Evolutionary conservation across 208 protist genomes (phyloP), one percentile per base, ranked within the genome.

Genomic region (Trypanosoma congolense): DNA sequence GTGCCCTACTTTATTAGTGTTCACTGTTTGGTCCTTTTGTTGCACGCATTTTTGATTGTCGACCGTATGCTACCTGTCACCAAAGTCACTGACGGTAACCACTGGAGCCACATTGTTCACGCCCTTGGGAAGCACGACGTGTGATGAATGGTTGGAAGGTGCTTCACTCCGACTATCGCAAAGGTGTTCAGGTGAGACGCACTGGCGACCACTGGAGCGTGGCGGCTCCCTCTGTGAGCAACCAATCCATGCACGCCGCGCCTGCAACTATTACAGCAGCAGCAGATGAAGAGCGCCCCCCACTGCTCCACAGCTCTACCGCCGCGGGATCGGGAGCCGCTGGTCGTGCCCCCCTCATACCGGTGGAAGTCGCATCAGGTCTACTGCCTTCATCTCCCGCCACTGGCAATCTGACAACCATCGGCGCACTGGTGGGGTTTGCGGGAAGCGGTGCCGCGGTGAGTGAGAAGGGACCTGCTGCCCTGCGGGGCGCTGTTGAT

Each of bases 31-130:
- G 70, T 91, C 24, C 76, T 73, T 49, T 64, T 88, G 16, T 48
- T 87, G 8, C 80, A 91, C 52, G 83, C 80, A 22, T 87, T 91
- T 48, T 69, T 84, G 4, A 60, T 91, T 3, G 48, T 24, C 19
- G 53, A 71, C 51, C 43, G 35, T 2, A 25, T n/a, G 1, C 16
- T 33, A 0, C 29, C 22, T 35, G 28, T 52, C n/a, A 61, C 55
- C 28, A 49, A 49, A 47, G 21, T 12, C 6, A 21, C 3, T 19
- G 8, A 6, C 10, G 21, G n/a, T 8, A 61, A 29, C 28, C 40
- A 61, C 30, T 57, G 62, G 53, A 40, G 24, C 10, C 5, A 33
- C 40, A 61, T 91, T 41, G 54, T 66, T 16, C 55, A 71, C 19
- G 61, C 59, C 2, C 61, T 91, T 9, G 63, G 46, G 62, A 67